Base-by-base conservation (phyloP, 129 eudicot species). In the Centella asiatica region DNA sequence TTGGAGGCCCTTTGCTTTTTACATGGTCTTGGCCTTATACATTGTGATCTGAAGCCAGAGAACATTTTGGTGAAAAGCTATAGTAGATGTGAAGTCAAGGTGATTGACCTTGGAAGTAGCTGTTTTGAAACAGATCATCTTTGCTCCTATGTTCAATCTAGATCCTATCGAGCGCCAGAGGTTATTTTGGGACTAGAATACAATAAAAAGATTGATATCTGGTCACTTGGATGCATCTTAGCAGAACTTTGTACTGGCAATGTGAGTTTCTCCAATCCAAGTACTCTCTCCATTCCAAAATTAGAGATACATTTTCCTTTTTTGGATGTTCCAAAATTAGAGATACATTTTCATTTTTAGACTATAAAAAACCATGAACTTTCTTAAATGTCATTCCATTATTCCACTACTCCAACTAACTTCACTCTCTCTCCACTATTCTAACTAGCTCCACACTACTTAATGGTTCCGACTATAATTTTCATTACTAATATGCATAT, bases 161-260 rank as follows among this genome's bases (percentile, higher is more conserved):
- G 99, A 74, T 93, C 99, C 14, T 93, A 93, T 62, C 95, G 99
- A 8, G 96, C 99, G 31, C 99, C 99, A 10, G 99, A 93, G 77
- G 99, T 93, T 60, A 85, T 93, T 57, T 76, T 93, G 78, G 99
- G 99, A 25, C 90, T 93, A 40, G 77, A 90, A 22, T 93, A 93
- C 57, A 89, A 81, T 76, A 88, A 85, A 78, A 93, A 85, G 80
- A 93, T 93, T 37, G 99, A 93, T 71, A 72, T 93, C 44, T 93
- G 99, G 99, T 93, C 99, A 40, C 99, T 93, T 64, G 99, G 99
- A n/a, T 93, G 99, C 89, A 93, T 93, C 71, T 75, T 93, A 81
- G 96, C 99, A 39, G 99, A 93, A 81, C 96, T 93, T 53, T 93
- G 99, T 68, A 88, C 99, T 0, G 99, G 99, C 74, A 93, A 88